Percentiles rank a stretch among this genome's conserved stretches.
phyloP scores from a whole-genome alignment of 441 rosid genomes.

The Adansonia rubrostipa region DNA sequence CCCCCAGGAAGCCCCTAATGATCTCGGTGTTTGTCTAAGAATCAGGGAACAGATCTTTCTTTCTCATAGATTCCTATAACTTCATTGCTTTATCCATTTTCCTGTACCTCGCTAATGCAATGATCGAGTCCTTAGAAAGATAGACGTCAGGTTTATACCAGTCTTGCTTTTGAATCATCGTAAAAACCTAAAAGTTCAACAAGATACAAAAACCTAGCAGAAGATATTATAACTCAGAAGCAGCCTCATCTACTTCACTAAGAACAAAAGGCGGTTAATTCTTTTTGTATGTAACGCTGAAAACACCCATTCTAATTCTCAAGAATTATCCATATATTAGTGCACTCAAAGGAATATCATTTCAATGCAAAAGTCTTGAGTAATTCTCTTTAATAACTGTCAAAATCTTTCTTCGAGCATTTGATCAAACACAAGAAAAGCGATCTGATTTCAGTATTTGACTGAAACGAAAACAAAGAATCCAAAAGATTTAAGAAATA shows the following conservation, averaged over 20 bases:
- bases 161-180: constrained; percentile 74
- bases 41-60: constrained; percentile 80
- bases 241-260: constrained; percentile 5
- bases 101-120: constrained; percentile 63
- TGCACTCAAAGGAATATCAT: background rate
- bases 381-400: too few species aligned
- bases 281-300: background rate
- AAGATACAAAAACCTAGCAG: constrained; percentile 24
- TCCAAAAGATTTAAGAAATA: background rate
- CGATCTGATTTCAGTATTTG: constrained; percentile 19
- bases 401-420: constrained; percentile 37
- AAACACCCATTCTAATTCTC: background rate
- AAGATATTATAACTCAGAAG: constrained; percentile 5
- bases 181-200: constrained; percentile 61
- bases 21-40: constrained; percentile 88
- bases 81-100: constrained; percentile 88
- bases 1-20: constrained; percentile 79
- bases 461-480: background rate
- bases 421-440: constrained; percentile 49
- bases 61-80: constrained; percentile 80
- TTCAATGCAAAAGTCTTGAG: too few species aligned
- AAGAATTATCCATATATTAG: background rate
- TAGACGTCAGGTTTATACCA: constrained; percentile 88
- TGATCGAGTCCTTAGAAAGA: constrained; percentile 85
- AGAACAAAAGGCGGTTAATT: background rate